Percentiles rank a stretch among this genome's conserved stretches.
phyloP scores from a whole-genome alignment of 2,329 filamentous ascomycete species.

The Penicillium sp. region DNA sequence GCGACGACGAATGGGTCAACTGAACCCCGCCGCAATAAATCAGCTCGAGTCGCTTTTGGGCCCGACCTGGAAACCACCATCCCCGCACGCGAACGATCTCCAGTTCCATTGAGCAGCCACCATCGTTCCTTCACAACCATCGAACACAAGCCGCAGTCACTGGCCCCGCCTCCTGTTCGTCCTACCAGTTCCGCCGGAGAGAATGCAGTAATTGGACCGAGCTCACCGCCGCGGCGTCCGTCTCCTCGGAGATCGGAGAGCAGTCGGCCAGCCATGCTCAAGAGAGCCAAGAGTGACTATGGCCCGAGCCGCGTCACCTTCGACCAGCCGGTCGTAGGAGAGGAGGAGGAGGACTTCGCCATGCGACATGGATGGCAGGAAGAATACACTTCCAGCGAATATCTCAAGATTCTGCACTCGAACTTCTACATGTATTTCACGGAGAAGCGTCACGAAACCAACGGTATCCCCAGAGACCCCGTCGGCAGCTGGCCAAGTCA shows the following conservation, averaged over 20 bases:
- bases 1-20: conserved; percentile 27
- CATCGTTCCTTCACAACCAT: conserved; percentile 35
- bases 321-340: conserved; percentile 33
- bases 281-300: conserved; percentile 53
- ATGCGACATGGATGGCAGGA: conserved; percentile 87
- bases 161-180: conserved; percentile 18
- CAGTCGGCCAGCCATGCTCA: conserved; percentile 38
- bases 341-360: conserved; percentile 51
- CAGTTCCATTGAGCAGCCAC: conserved; percentile 28
- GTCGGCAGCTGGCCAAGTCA: conserved; percentile 58
- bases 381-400: conserved; percentile 85
- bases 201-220: conserved; percentile 18
- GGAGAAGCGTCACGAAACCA: conserved; percentile 94
- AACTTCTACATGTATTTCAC: conserved; percentile 99
- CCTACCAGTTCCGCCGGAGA: conserved; percentile 35
- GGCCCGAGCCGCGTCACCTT: conserved; percentile 38
- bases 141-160: conserved; percentile 26
- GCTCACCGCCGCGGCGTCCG: conserved; percentile 24
- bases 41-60: conserved; percentile 39
- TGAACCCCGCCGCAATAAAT: conserved; percentile 34
- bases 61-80: conserved; percentile 38
- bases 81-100: conserved; percentile 32
- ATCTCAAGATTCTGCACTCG: conserved; percentile 76
- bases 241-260: conserved; percentile 31
- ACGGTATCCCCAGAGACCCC: conserved; percentile 70